Conservation (phyloP, 1,284 basidiomycete species). For the Puccinia coronata region DNA sequence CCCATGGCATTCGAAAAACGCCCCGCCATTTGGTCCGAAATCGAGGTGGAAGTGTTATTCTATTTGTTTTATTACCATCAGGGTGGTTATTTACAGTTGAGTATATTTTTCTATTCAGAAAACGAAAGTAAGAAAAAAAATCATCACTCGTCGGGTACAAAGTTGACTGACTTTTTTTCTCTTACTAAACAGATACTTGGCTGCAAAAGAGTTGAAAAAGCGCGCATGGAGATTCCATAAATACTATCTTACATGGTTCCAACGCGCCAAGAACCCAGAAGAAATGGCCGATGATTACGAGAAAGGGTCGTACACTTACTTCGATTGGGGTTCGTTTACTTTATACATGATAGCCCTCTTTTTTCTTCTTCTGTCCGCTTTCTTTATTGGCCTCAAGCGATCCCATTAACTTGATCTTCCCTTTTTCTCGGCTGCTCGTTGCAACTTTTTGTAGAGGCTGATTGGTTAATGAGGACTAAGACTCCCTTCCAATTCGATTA, state of each 20-base stretch:
- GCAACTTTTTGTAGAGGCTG: conserved; percentile 29
- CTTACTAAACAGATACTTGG: conserved; percentile 71
- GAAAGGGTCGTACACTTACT: conserved; percentile 73
- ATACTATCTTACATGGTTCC: conserved; percentile 99
- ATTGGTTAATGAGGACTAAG: conserved; percentile 49
- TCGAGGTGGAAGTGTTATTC: conserved; percentile 96
- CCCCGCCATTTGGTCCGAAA: conserved; percentile 80
- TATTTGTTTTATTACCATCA: conserved; percentile 99
- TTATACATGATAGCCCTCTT: no score
- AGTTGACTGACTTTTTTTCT: background rate
- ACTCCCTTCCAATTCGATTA: conserved; percentile 50
- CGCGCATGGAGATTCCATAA: conserved; percentile 99
- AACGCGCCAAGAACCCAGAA: conserved; percentile 96
- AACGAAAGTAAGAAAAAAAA: background rate
- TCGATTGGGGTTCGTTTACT: conserved; percentile 57
- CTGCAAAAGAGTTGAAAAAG: conserved; percentile 93
- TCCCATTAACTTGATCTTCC: background rate
- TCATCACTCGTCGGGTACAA: background rate
- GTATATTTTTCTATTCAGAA: conserved; percentile 39
- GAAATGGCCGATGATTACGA: conserved; percentile 99
- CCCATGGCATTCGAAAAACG: conserved; percentile 80
- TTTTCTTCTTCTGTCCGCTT: background rate
- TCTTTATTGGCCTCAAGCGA: background rate
- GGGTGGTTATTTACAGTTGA: conserved; percentile 93
- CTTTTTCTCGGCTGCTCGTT: background rate